Base-by-base conservation (phyloP, 2,329 filamentous ascomycete genomes). In the Trichoderma gracile region DNA sequence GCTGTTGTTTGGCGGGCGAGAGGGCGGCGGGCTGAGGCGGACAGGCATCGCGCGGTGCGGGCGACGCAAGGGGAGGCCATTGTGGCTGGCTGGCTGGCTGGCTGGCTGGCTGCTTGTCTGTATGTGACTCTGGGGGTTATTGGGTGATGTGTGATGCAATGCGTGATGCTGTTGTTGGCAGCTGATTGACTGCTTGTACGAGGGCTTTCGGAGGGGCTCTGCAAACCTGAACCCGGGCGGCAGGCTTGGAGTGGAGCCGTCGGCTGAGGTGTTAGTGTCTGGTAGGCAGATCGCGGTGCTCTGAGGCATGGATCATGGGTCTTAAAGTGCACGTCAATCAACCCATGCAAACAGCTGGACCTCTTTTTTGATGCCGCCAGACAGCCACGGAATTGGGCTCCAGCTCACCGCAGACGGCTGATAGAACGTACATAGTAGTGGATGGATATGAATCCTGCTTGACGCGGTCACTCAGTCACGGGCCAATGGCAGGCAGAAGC, bases 41-140 rank as follows among this genome's bases (percentile, higher is more conserved):
- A 40, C 42, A 63, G n/a, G 33, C 60, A 27, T 23, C 52, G 21
- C 21, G 52, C 60, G 21, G 60, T 47, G 27, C 52, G 54, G 19
- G 50, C 23, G 42, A 63, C 23, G 52, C 42, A 55, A 56, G 42
- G 21, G 9, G 60, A 56, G 30, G 60, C 19, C 60, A 63, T 63
- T 45, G 60, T 43, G 30, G 15, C 8, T 23, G 42, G n/a, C 14
- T 19, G 9, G 23, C 14, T 40, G 40, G 33, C 10, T 33, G 15
- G 9, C 42, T 25, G 23, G 43, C 59, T 23, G 52, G 21, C 56
- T 59, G 8, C n/a, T n/a, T n/a, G n/a, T n/a, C n/a, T n/a, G n/a
- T n/a, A n/a, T n/a, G n/a, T n/a, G n/a, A n/a, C n/a, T n/a, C n/a
- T n/a, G n/a, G n/a, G n/a, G n/a, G n/a, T n/a, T n/a, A n/a, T n/a